Evolutionary conservation across 2,329 filamentous ascomycete species (phyloP), one percentile per base, ranked within the genome.

Genomic region (Rutstroemia sp.): DNA sequence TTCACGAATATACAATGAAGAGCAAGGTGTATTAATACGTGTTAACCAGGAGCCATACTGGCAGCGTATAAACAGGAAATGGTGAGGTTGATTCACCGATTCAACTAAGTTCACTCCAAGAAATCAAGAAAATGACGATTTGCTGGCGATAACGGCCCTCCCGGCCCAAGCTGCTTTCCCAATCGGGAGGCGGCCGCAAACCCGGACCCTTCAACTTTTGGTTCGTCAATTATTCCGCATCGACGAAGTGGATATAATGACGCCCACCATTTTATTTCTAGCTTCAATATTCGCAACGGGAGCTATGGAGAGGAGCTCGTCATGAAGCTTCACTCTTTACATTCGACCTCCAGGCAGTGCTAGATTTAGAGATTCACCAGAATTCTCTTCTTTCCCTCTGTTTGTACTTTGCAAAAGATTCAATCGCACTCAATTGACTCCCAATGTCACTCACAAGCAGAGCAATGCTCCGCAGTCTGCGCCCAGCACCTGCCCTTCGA

Each of bases 381-480:
- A 7, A 40, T 14, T 14, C 36, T 30, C 49, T 10, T n/a, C 6
- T 42, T 25, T 8, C 1, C 12, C 27, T 16, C 3, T 50, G 7
- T 39, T 51, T n/a, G 14, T 38, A 45, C 21, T 39, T 17, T 38
- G 19, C 39, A 53, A 36, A 42, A 34, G 27, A 23, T 47, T 38
- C 42, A 48, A 14, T 19, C 30, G 10, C 10, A 19, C 39, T n/a
- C 17, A 47, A 42, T 50, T 21, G 45, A 21, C 14, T 49, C 50
- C 59, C 6, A 59, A 66, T 64, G 61, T 62, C 64, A 10, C 40
- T 23, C 16, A 57, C 51, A 36, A 48, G 30, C 16, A 57, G 50
- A 60, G 57, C 53, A 34, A 58, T 65, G 48, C 59, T 66, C 16
- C 64, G 59, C 48, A 58, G 56, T 12, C 17, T 66, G 6, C 61